phyloP scores from a whole-genome alignment of 2,329 filamentous ascomycete species.

The Cyclaneusma minus region DNA sequence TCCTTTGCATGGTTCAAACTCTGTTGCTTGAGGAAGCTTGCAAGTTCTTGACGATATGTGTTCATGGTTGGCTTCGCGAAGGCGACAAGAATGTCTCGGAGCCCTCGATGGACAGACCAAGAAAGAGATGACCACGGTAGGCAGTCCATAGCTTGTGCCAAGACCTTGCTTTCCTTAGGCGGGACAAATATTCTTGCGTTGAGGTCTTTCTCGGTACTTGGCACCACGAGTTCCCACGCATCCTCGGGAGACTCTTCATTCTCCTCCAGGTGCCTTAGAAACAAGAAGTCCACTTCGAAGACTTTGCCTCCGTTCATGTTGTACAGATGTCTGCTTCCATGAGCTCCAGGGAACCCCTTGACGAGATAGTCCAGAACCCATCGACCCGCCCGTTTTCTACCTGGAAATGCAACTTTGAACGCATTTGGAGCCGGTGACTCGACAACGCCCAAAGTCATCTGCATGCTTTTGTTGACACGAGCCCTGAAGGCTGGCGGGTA shows the following conservation, averaged over 20 bases:
- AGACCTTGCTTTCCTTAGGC: slow-evolving; percentile 8
- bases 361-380: slow-evolving; percentile 7
- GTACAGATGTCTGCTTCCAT: slow-evolving; percentile 17
- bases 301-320: slow-evolving; percentile 19
- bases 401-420: slow-evolving; percentile 12
- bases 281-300: slow-evolving; percentile 19
- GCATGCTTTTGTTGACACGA: slow-evolving; percentile 11
- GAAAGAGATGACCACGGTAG: slow-evolving; percentile 19
- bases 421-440: too few relatives aligned
- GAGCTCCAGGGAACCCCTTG: slow-evolving; percentile 17
- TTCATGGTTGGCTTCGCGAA: slow-evolving; percentile 16
- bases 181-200: slow-evolving; percentile 8
- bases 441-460: slow-evolving; percentile 12
- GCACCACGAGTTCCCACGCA: slow-evolving; percentile 7
- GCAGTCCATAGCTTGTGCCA: slow-evolving; percentile 15
- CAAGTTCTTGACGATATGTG: slow-evolving; percentile 10
- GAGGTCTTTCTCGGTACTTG: slow-evolving; percentile 4
- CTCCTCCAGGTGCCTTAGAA: slow-evolving; percentile 2
- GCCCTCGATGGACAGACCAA: slow-evolving; percentile 20
- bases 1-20: slow-evolving; percentile 4
- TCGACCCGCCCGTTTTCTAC: slow-evolving; percentile 5
- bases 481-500: slow-evolving; percentile 9
- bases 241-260: background rate
- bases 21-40: slow-evolving; percentile 6
- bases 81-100: slow-evolving; percentile 17